Evolutionary conservation across 345 rosid species (phyloP), one percentile per base, ranked within the genome.

Genomic region (Hibiscus tridactylites): DNA sequence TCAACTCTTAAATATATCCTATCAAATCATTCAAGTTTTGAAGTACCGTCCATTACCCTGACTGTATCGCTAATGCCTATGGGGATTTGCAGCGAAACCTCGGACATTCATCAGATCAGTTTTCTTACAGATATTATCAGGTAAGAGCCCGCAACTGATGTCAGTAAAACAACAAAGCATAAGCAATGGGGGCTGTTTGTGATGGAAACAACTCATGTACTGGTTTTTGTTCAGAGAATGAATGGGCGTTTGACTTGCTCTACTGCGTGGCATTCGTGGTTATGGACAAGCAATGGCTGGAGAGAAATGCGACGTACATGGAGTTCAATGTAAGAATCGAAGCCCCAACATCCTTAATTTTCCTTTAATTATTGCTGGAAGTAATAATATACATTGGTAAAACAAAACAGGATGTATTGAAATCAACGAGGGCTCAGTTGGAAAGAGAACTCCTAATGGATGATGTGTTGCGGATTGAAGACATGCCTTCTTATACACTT

Each of bases 201-300:
- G 42, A 37, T 31, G 42, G 42, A 37, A 5, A 37, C 9, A 37
- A 37, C 7, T 37, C 6, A 37, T 6, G 42, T 5, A 6, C 7
- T 37, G 4, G 8, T 37, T 37, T 37, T 37, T 37, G 6, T 37
- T 5, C 86, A 94, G 97, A 94, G 70, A 90, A 88, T 65, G 96
- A 94, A 78, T 88, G 91, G 95, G 95, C 96, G 6, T 94, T 94
- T 75, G 98, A 91, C 77, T 80, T 94, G 83, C 95, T 94, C 57
- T 94, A 94, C 70, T 94, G 97, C 6, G 88, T 94, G 72, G 93
- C 97, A 3, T 94, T 94, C 65, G 76, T 78, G 79, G 81, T 94
- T 12, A 94, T 94, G 96, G 97, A 91, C 88, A 88, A 91, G 79
- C 95, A 87, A 81, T 94, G 98, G 98, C 83, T 94, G 26, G 91